Percentiles rank a stretch among this genome's conserved stretches.
phyloP scores from a whole-genome alignment of 2,329 filamentous ascomycete genomes.

The Canariomyces notabilis region DNA sequence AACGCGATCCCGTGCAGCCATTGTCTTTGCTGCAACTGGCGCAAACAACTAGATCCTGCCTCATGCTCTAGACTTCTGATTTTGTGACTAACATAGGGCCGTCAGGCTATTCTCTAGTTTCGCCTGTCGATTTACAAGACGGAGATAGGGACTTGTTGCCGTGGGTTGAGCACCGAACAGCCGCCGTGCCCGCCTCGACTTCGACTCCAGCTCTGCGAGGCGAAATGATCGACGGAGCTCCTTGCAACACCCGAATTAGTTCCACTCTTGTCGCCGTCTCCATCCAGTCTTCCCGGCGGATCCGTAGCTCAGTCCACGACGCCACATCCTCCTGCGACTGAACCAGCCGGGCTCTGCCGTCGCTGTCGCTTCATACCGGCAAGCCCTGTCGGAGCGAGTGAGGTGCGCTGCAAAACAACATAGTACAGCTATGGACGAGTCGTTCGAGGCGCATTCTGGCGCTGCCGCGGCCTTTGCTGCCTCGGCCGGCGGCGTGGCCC shows the following conservation, averaged over 20 bases:
- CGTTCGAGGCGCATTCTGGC: slow-evolving; percentile 20
- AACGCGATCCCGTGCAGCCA: too few species aligned
- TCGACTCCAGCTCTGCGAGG: slow-evolving; percentile 9
- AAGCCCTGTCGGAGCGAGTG: background rate
- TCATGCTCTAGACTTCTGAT: too few species aligned
- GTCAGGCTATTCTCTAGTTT: background rate
- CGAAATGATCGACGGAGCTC: slow-evolving; percentile 13
- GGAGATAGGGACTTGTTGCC: background rate
- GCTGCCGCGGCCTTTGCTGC: slow-evolving; percentile 28
- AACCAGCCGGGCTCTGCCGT: background rate
- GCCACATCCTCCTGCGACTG: background rate
- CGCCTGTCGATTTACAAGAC: background rate
- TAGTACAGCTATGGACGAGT: slow-evolving; percentile 23
- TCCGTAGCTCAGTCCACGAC: background rate
- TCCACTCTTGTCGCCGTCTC: slow-evolving; percentile 2
- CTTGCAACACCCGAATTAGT: slow-evolving; percentile 1
- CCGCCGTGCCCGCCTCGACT: slow-evolving; percentile 2
- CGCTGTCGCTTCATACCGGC: background rate
- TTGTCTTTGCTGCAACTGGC: too few species aligned
- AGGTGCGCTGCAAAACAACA: background rate
- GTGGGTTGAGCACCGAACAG: background rate
- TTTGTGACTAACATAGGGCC: too few species aligned
- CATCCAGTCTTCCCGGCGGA: background rate
- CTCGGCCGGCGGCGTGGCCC: slow-evolving; percentile 33
- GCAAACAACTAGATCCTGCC: too few species aligned